Conservation (phyloP, 371 early-diverging fungal genomes). For the Mortierella sp. region DNA sequence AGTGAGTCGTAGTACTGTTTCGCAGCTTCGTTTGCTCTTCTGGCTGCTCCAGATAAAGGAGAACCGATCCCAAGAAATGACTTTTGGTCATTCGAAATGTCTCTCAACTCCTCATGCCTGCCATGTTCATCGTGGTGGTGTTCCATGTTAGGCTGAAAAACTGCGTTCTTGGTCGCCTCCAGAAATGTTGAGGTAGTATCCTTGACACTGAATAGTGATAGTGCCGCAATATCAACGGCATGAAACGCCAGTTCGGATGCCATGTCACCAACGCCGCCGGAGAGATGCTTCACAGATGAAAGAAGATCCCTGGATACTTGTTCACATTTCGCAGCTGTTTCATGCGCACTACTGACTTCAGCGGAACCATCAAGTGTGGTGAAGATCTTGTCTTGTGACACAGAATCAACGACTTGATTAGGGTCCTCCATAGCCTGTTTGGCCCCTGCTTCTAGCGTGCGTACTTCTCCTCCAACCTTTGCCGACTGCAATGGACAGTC, state of each 20-base stretch:
- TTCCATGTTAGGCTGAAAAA: not conserved
- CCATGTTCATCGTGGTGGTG: not conserved
- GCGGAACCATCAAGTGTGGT: no score
- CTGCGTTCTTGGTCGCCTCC: constrained; percentile 7
- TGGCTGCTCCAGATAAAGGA: constrained; percentile 6
- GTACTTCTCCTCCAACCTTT: no score
- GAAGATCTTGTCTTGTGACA: no score
- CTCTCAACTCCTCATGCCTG: constrained; percentile 4
- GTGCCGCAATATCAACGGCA: constrained; percentile 2
- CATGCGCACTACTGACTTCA: no score
- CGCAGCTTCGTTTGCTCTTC: constrained; percentile 9
- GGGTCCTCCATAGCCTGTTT: no score
- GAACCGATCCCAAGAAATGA: not conserved
- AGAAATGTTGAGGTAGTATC: constrained; percentile 2
- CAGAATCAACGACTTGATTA: no score
- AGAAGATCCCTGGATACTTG: not conserved
- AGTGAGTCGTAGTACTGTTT: constrained; percentile 11
- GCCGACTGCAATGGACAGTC: no score
- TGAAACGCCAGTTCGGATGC: constrained; percentile 4
- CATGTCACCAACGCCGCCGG: constrained; percentile 7
- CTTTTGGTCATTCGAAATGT: constrained; percentile 3
- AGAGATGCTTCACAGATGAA: constrained; percentile 11
- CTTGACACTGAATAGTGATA: not conserved
- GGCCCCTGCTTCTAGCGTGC: no score
- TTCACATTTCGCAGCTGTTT: not conserved